phyloP scores from a whole-genome alignment of 306 rosid genomes.

The Cicer arietinum region DNA sequence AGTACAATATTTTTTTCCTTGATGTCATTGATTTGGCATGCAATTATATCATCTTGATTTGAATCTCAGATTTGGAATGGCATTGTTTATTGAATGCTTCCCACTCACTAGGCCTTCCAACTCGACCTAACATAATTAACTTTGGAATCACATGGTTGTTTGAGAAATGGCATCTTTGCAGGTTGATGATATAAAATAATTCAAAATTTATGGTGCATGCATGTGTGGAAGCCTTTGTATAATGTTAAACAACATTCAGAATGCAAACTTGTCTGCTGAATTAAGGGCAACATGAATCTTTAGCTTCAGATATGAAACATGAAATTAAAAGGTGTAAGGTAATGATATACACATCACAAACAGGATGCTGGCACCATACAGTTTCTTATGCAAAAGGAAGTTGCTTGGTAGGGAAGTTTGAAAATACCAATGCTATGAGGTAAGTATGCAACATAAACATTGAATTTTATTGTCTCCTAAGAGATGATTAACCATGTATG shows the following conservation, averaged over 20 bases:
- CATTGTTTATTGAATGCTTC: constrained; percentile 39
- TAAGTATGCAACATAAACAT: constrained; percentile 29
- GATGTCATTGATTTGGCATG: constrained; percentile 31
- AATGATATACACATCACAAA: neutral
- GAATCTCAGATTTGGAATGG: constrained; percentile 29
- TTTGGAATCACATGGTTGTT: constrained; percentile 38
- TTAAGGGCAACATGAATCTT: constrained; percentile 26
- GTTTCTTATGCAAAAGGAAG: constrained; percentile 22
- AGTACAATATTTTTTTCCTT: constrained; percentile 7
- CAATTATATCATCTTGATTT: constrained; percentile 34
- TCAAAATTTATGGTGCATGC: constrained; percentile 11
- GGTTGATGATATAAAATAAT: constrained; percentile 29
- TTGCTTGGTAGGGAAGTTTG: constrained; percentile 24
- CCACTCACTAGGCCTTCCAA: constrained; percentile 41
- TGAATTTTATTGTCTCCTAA: neutral
- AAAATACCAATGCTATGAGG: neutral
- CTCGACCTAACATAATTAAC: constrained; percentile 21
- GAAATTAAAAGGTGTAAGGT: constrained; percentile 30
- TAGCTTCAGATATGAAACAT: constrained; percentile 29
- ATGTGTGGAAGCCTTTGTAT: constrained; percentile 40
- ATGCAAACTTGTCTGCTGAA: constrained; percentile 37
- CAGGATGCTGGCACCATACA: constrained; percentile 27
- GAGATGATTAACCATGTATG: neutral
- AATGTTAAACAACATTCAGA: constrained; percentile 3
- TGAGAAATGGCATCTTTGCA: constrained; percentile 34